A percentile compares a stretch with the other conserved stretches of the same genome.
Conservation (phyloP, 2,329 filamentous ascomycete species). For the Botryotinia narcissicola region DNA sequence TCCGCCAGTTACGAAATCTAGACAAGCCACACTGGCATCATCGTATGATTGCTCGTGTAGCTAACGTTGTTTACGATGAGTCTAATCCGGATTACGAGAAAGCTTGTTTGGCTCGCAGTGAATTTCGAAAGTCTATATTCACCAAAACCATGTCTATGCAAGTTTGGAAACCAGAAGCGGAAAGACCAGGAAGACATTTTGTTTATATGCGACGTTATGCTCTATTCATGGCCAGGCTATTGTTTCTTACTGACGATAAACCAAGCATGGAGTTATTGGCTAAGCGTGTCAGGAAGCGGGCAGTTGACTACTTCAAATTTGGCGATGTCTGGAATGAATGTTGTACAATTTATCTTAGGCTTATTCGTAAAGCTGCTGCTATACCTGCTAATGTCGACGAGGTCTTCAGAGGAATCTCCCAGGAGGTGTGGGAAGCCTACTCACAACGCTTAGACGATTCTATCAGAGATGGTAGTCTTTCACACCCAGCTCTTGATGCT, state of each 20-base stretch:
- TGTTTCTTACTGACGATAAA: constrained; percentile 61
- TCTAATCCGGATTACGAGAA: constrained; percentile 44
- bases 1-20: constrained; percentile 41
- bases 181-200: constrained; percentile 68
- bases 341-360: constrained; percentile 39
- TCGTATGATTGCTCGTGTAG: constrained; percentile 63
- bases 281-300: constrained; percentile 61
- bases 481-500: constrained; percentile 54
- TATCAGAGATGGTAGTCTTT: constrained; percentile 49
- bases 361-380: constrained; percentile 55
- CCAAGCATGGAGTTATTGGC: constrained; percentile 60
- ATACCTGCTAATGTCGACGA: constrained; percentile 63
- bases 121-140: constrained; percentile 68
- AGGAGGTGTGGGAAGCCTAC: constrained; percentile 62
- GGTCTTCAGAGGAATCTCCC: constrained; percentile 61
- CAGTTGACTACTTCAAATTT: constrained; percentile 48
- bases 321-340: constrained; percentile 33
- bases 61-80: constrained; percentile 60
- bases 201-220: constrained; percentile 72
- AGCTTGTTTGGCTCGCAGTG: constrained; percentile 58
- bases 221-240: constrained; percentile 60
- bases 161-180: constrained; percentile 71
- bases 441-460: constrained; percentile 60
- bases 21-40: constrained; percentile 77
- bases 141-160: constrained; percentile 72